These are phyloP conservation scores for Cercospora sesami DNA, from an alignment of 2,329 filamentous ascomycete species.

Conservation along the genomic window DNA sequence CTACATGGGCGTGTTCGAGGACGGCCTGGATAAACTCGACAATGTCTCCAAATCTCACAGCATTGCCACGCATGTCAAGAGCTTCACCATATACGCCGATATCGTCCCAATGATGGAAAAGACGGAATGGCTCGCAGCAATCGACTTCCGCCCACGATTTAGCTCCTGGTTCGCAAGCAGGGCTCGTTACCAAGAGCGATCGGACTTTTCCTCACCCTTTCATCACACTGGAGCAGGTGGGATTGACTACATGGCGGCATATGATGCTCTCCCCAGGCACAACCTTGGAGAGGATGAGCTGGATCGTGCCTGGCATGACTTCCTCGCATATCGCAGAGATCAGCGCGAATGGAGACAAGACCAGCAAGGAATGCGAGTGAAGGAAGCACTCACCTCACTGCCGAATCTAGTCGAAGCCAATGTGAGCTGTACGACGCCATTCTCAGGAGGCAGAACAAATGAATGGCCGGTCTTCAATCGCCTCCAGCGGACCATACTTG, in stretches of 20 bases:
- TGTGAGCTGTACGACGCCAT: slow-evolving; percentile 20
- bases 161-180: slow-evolving; percentile 7
- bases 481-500: slow-evolving; percentile 5
- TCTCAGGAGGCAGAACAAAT: slow-evolving; percentile 16
- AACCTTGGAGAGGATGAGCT: slow-evolving; percentile 22
- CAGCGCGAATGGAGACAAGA: slow-evolving; percentile 25
- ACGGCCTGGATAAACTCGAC: slow-evolving; percentile 26
- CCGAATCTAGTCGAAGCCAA: slow-evolving; percentile 26
- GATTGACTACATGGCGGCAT: slow-evolving; percentile 13
- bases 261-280: slow-evolving; percentile 22
- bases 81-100: slow-evolving; percentile 33
- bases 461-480: slow-evolving; percentile 26
- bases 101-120: slow-evolving; percentile 28
- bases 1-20: slow-evolving; percentile 29
- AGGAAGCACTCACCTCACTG: slow-evolving; percentile 25
- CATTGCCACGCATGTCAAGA: slow-evolving; percentile 31
- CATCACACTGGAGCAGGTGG: neutral
- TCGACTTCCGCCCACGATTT: slow-evolving; percentile 18
- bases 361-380: slow-evolving; percentile 17
- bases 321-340: neutral
- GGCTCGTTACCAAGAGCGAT: neutral
- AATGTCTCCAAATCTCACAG: slow-evolving; percentile 24
- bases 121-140: slow-evolving; percentile 13
- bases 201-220: neutral
- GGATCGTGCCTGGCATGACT: slow-evolving; percentile 18